Evolutionary conservation across 345 rosid species (phyloP).

Genomic region (Crucihimalaya himalaica): DNA sequence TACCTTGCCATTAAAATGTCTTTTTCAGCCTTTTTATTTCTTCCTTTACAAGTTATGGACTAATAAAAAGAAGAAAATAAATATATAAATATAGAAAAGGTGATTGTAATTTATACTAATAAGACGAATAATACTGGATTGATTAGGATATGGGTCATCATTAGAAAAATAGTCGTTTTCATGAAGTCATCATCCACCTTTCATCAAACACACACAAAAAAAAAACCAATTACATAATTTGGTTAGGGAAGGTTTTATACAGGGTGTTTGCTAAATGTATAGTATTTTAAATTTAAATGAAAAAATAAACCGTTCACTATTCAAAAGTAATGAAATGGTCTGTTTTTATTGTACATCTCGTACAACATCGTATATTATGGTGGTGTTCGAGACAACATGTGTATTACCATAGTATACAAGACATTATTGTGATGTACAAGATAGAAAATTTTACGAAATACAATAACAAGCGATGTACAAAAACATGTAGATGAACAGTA

Average conservation of each 20-base stretch:
- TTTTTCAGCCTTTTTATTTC: constrained; percentile 26
- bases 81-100: neutral
- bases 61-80: neutral
- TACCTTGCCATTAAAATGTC: constrained; percentile 37
- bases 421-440: no score
- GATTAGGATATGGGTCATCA: constrained; percentile 24
- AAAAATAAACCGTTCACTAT: no score
- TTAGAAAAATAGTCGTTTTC: constrained; percentile 5
- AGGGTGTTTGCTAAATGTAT: no score
- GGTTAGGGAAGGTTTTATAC: neutral
- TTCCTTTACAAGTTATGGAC: constrained; percentile 34
- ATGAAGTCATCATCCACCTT: constrained; percentile 24
- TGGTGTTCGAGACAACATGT: no score
- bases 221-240: neutral
- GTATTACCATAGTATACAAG: no score
- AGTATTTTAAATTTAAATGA: no score
- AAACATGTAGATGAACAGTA: no score
- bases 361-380: no score
- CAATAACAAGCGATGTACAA: no score
- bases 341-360: no score
- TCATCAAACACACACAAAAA: neutral
- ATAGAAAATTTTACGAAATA: no score
- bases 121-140: neutral
- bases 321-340: no score
- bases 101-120: constrained; percentile 22